Evolutionary conservation across 2,329 filamentous ascomycete species (phyloP).

Genomic region (Trichoderma sp.): DNA sequence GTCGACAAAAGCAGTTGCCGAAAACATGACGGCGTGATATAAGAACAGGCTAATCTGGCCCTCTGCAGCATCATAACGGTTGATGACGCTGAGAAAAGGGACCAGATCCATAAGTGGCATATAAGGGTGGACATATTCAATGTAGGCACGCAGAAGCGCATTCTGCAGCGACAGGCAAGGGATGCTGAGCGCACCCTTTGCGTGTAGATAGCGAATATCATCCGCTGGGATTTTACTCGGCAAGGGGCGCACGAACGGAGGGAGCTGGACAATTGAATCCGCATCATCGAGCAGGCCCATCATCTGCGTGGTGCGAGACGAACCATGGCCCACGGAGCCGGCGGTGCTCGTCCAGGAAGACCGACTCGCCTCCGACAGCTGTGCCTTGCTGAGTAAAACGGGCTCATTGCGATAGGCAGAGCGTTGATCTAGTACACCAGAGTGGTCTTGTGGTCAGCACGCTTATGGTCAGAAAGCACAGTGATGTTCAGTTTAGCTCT

Average conservation of each 20-base stretch:
- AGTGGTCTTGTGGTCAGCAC: conserved; percentile 34
- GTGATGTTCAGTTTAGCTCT: neutral
- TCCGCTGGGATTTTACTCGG: conserved; percentile 74
- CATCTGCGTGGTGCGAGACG: conserved; percentile 41
- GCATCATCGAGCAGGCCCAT: conserved; percentile 48
- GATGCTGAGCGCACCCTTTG: conserved; percentile 80
- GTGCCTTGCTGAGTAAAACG: conserved; percentile 27
- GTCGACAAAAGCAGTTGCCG: conserved; percentile 83
- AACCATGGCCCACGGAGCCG: conserved; percentile 27
- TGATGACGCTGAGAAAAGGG: conserved; percentile 58
- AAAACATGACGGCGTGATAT: conserved; percentile 95
- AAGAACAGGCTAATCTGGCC: conserved; percentile 79
- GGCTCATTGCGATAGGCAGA: conserved; percentile 36
- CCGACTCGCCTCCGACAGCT: conserved; percentile 23
- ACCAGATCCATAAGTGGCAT: conserved; percentile 81
- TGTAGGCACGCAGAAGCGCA: conserved; percentile 76
- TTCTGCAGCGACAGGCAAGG: conserved; percentile 70
- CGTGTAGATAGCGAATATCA: conserved; percentile 77
- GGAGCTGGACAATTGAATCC: conserved; percentile 48
- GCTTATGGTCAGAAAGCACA: neutral
- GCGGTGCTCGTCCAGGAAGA: conserved; percentile 23
- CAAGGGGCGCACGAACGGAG: conserved; percentile 73
- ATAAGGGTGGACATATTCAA: conserved; percentile 89
- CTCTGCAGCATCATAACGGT: conserved; percentile 63
- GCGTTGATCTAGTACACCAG: conserved; percentile 34